A percentile compares a stretch with the other conserved stretches of the same genome.
Evolutionary conservation across 1,139 yeast genomes (phyloP).

Genomic region (Scheffersomyces segobiensis): DNA sequence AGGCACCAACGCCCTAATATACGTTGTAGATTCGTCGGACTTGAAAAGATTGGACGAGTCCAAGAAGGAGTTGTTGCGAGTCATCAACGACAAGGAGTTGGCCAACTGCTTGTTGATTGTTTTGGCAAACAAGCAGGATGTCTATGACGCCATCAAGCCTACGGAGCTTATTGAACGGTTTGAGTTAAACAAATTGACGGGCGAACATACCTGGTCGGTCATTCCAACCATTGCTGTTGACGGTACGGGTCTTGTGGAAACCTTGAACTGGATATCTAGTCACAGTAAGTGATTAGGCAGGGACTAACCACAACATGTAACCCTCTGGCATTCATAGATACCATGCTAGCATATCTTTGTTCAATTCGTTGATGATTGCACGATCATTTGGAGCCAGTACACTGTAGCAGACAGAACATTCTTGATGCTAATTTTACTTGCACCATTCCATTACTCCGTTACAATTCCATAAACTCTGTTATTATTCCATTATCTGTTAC

Average conservation of each 20-base stretch:
- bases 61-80: conserved; percentile 73
- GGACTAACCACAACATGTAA: not conserved
- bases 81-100: conserved; percentile 78
- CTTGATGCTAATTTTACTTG: not conserved
- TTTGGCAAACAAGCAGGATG: conserved; percentile 90
- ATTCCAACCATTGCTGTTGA: conserved; percentile 75
- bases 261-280: conserved; percentile 72
- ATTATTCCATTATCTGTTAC: not conserved
- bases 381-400: not conserved
- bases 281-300: conserved; percentile 42
- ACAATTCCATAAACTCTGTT: not conserved
- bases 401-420: not conserved
- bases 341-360: not conserved
- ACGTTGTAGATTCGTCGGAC: conserved; percentile 86
- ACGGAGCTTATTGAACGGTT: conserved; percentile 63
- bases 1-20: conserved; percentile 91
- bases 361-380: not conserved
- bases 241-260: conserved; percentile 74
- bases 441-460: not conserved
- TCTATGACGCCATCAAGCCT: conserved; percentile 61
- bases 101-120: conserved; percentile 76
- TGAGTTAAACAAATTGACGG: conserved; percentile 53
- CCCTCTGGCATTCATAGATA: not conserved
- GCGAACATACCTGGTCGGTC: conserved; percentile 70
- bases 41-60: conserved; percentile 72